Evolutionary conservation across 306 rosid genomes (phyloP).

Genomic region (Dalbergia cultrata): DNA sequence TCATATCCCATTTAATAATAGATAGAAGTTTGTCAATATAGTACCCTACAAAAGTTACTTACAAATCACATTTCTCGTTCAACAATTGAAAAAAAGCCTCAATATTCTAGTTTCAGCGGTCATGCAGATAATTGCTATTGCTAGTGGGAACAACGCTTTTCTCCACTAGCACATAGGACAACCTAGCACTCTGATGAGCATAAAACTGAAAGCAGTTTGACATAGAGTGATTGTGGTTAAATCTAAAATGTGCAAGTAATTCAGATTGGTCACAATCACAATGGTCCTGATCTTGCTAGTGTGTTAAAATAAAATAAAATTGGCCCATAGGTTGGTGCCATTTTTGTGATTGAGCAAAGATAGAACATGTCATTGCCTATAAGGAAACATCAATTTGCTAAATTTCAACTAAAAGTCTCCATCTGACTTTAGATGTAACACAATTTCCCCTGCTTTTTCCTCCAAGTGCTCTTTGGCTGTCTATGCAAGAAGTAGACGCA

Average conservation of each 20-base stretch:
- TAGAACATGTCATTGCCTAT: not conserved
- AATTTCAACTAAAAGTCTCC: slow-evolving; percentile 30
- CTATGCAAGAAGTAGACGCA: slow-evolving; percentile 34
- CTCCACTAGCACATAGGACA: slow-evolving; percentile 39
- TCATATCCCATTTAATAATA: no score
- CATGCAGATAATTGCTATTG: slow-evolving; percentile 2
- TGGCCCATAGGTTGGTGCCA: not conserved
- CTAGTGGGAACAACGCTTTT: slow-evolving; percentile 42
- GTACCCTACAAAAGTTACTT: no score
- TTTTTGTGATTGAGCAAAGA: not conserved
- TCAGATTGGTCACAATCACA: not conserved
- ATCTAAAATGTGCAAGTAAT: no score
- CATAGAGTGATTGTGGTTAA: no score
- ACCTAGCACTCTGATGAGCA: not conserved
- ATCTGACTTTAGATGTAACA: not conserved
- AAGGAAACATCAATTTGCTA: not conserved
- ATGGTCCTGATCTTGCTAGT: not conserved
- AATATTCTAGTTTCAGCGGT: slow-evolving; percentile 3
- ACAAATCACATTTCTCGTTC: no score
- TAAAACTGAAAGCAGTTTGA: not conserved
- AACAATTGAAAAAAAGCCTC: not conserved
- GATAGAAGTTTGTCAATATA: no score
- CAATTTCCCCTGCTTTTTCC: slow-evolving; percentile 4
- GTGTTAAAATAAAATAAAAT: not conserved
- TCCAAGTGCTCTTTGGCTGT: slow-evolving; percentile 30